Evolutionary conservation across 495 filamentous ascomycete genomes (phyloP).

Genomic region (Opeltia flavorubescens): DNA sequence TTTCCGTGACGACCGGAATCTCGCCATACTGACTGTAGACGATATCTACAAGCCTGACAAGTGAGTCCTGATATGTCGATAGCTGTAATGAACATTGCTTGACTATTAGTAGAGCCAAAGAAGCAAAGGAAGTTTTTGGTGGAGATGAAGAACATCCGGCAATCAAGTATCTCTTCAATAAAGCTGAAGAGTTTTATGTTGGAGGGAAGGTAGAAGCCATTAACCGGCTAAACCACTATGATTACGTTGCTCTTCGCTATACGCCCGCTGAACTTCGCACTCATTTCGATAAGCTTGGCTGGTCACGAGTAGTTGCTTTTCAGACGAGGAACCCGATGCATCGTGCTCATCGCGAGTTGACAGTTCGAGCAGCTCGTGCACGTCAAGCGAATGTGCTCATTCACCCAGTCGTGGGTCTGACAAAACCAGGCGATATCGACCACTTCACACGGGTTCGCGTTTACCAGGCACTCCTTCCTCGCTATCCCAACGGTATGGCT

Average conservation of each 20-base stretch:
- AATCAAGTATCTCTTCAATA: constrained; percentile 71
- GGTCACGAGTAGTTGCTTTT: constrained; percentile 93
- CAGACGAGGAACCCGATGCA: constrained; percentile 98
- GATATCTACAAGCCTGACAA: constrained; percentile 96
- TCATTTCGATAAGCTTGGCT: constrained; percentile 98
- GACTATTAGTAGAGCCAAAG: constrained; percentile 49
- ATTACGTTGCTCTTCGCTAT: constrained; percentile 93
- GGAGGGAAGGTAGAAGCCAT: constrained; percentile 93
- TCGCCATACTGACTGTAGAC: constrained; percentile 90
- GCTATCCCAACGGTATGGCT: constrained; percentile 99
- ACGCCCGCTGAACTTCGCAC: constrained; percentile 87
- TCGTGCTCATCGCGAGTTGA: constrained; percentile 91
- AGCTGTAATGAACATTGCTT: constrained; percentile 16
- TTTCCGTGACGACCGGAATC: constrained; percentile 87
- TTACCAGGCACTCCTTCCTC: constrained; percentile 90
- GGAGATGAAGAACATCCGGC: constrained; percentile 90
- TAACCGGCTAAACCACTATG: constrained; percentile 91
- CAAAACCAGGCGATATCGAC: constrained; percentile 97
- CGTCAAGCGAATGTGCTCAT: constrained; percentile 98
- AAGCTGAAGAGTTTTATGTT: constrained; percentile 75
- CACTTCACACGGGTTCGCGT: constrained; percentile 98
- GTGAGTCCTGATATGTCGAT: constrained; percentile 35
- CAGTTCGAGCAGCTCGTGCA: constrained; percentile 85
- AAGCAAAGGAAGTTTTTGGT: constrained; percentile 89
- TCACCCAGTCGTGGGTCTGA: constrained; percentile 94